phyloP scores from a whole-genome alignment of 2,329 filamentous ascomycete genomes.

The Colletotrichum viniferum region DNA sequence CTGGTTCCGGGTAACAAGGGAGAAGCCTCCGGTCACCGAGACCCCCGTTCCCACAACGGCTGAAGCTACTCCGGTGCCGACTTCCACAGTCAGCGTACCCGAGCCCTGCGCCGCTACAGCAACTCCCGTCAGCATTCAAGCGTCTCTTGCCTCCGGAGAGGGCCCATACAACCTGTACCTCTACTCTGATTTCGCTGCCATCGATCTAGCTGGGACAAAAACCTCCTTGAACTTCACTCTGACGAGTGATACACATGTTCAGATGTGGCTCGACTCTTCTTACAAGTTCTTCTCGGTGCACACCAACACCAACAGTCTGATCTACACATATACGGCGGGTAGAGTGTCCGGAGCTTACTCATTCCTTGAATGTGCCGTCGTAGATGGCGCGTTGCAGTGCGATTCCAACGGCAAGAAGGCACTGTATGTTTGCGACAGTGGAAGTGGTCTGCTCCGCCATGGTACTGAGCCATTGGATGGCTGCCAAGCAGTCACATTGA shows the following conservation, averaged over 20 bases:
- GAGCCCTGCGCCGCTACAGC: background rate
- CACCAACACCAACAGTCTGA: constrained; percentile 22
- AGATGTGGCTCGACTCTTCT: background rate
- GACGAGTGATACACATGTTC: background rate
- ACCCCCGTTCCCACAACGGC: background rate
- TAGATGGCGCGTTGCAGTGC: background rate
- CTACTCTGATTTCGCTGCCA: constrained; percentile 21
- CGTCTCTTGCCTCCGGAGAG: constrained; percentile 4
- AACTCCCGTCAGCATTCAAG: background rate
- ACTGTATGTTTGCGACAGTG: constrained; percentile 17
- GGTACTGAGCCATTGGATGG: background rate
- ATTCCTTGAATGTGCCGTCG: constrained; percentile 1
- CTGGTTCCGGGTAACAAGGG: constrained; percentile 19
- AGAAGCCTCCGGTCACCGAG: background rate
- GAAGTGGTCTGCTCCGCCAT: background rate
- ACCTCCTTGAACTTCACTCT: background rate
- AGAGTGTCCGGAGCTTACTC: constrained; percentile 10
- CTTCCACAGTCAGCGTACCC: background rate
- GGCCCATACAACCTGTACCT: constrained; percentile 7
- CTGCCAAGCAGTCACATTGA: background rate
- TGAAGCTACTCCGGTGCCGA: background rate
- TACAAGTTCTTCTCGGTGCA: constrained; percentile 5
- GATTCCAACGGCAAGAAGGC: background rate
- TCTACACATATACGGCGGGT: constrained; percentile 18
- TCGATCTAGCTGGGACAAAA: constrained; percentile 12